Evolutionary conservation across 306 rosid species (phyloP).

Genomic region (Acacia confusa): DNA sequence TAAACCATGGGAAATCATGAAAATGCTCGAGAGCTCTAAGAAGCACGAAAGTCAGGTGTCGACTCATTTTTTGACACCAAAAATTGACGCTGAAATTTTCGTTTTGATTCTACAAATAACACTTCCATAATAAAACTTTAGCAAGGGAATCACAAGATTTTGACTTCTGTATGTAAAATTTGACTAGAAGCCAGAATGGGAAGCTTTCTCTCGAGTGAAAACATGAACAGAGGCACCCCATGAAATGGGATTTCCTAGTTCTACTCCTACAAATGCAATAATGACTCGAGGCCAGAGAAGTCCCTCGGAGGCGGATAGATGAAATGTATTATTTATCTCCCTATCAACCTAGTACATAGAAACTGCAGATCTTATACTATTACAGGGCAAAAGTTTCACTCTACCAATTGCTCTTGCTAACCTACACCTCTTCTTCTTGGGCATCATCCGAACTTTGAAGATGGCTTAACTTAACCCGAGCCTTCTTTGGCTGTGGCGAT

Average conservation of each 20-base stretch:
- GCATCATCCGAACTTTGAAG: slow-evolving; percentile 69
- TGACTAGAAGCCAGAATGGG: background rate
- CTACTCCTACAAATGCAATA: background rate
- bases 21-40: background rate
- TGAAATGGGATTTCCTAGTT: no score
- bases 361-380: slow-evolving; percentile 7
- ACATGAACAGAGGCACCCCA: background rate
- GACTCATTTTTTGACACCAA: background rate
- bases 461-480: slow-evolving; percentile 59
- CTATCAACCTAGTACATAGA: slow-evolving; percentile 16
- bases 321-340: background rate
- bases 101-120: background rate
- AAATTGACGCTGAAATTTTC: background rate
- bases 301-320: background rate
- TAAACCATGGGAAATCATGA: background rate
- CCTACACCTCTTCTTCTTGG: slow-evolving; percentile 48
- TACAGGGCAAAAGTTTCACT: slow-evolving; percentile 26
- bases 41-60: background rate
- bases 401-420: slow-evolving; percentile 20
- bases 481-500: slow-evolving; percentile 53
- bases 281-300: background rate
- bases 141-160: background rate
- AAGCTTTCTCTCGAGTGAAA: background rate
- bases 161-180: background rate
- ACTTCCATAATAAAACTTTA: background rate